Conservation (phyloP, 1,284 basidiomycete genomes). For the Pseudozyma pruni region DNA sequence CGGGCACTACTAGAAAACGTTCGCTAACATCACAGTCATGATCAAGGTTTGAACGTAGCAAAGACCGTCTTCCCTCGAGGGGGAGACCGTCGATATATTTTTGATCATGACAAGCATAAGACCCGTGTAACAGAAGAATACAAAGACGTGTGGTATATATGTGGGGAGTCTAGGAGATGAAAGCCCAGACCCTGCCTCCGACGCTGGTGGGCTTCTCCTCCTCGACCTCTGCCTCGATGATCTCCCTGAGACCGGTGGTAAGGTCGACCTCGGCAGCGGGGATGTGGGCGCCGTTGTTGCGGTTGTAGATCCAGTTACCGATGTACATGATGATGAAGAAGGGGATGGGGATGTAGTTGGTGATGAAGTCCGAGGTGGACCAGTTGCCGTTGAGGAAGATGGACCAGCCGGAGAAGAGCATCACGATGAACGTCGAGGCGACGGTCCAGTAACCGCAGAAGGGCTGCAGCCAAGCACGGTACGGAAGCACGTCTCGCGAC, state of each 20-base stretch:
- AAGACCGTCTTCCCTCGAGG: too few relatives aligned
- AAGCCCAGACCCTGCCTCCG: constrained; percentile 48
- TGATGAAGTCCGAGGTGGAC: constrained; percentile 74
- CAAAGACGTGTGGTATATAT: neutral
- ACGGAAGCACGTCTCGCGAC: constrained; percentile 71
- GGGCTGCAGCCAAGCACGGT: constrained; percentile 69
- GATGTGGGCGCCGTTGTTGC: constrained; percentile 66
- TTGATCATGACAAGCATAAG: neutral
- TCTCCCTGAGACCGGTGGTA: constrained; percentile 70
- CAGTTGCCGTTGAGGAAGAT: constrained; percentile 62
- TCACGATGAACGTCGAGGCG: constrained; percentile 41
- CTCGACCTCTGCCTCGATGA: constrained; percentile 48
- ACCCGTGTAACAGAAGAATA: constrained; percentile 10
- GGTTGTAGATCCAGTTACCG: constrained; percentile 72
- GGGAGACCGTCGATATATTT: too few relatives aligned
- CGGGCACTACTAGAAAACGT: too few relatives aligned
- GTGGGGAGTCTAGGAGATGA: neutral
- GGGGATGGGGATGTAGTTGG: constrained; percentile 81
- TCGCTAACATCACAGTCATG: too few relatives aligned
- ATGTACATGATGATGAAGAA: constrained; percentile 81
- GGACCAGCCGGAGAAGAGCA: constrained; percentile 69
- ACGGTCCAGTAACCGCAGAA: constrained; percentile 57
- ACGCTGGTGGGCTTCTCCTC: constrained; percentile 46
- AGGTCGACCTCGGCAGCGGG: constrained; percentile 70
- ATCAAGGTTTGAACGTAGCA: too few relatives aligned